These are phyloP conservation scores for Fereydounia khargensis DNA, from an alignment of 1,284 basidiomycete species.

Conservation along the genomic window DNA sequence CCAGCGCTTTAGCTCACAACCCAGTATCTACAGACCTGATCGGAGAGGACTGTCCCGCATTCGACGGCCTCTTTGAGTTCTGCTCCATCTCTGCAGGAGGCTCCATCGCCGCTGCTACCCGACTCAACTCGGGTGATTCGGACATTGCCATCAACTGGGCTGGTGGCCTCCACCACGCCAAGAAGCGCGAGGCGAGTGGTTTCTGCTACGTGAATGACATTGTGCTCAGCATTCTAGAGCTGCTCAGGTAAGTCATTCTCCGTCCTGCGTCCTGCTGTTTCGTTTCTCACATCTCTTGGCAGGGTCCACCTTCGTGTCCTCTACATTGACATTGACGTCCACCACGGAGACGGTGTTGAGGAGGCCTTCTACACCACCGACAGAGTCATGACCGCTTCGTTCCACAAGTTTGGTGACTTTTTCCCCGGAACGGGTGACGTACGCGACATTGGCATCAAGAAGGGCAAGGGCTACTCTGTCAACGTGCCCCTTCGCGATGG, in stretches of 20 bases:
- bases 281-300: not conserved
- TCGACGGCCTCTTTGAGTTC: constrained; percentile 95
- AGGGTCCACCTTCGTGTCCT: constrained; percentile 75
- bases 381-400: constrained; percentile 91
- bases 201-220: constrained; percentile 95
- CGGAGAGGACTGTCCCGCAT: constrained; percentile 93
- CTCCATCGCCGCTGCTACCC: constrained; percentile 72
- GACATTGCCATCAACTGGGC: constrained; percentile 98
- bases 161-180: constrained; percentile 94
- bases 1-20: not conserved
- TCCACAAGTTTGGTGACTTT: constrained; percentile 91
- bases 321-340: constrained; percentile 97
- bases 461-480: constrained; percentile 84
- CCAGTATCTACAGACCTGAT: constrained; percentile 38
- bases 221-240: constrained; percentile 52
- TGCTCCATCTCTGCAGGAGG: constrained; percentile 95
- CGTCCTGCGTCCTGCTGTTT: not conserved
- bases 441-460: constrained; percentile 77
- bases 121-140: constrained; percentile 74
- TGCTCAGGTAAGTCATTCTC: constrained; percentile 26
- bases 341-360: constrained; percentile 97
- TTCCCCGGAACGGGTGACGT: constrained; percentile 78
- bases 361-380: constrained; percentile 98
- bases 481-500: constrained; percentile 94
- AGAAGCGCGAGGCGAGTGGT: constrained; percentile 91